A percentile compares a stretch with the other conserved stretches of the same genome.
Conservation (phyloP, 139 green algal species). For the Closterium sp. region DNA sequence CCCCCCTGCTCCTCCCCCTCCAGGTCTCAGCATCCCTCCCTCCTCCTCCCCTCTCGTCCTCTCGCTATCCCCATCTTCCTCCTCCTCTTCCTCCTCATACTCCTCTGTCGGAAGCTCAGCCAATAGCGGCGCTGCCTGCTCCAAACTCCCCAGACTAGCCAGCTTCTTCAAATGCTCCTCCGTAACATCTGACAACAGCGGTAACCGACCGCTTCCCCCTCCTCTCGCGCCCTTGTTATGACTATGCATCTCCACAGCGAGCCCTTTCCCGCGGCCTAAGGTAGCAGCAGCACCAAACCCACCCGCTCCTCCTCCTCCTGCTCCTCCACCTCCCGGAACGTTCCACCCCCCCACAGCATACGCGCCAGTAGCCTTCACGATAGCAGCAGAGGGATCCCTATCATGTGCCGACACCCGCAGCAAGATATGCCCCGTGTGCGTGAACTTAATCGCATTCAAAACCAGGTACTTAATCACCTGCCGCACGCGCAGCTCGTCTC, state of each 20-base stretch:
- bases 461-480: conserved; percentile 18
- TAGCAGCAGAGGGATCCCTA: not conserved
- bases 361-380: not conserved
- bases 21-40: conserved; percentile 5
- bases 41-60: conserved; percentile 12
- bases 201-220: not conserved
- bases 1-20: not conserved
- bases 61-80: not conserved
- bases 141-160: not conserved
- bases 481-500: conserved; percentile 1
- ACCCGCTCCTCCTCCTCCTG: not conserved
- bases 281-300: not conserved
- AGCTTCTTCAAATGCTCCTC: not conserved
- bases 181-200: not conserved
- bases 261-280: not conserved
- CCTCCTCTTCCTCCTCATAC: conserved; percentile 16
- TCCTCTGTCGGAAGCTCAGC: not conserved
- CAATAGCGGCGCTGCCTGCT: not conserved
- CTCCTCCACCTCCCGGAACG: not conserved
- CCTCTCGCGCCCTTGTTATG: not conserved
- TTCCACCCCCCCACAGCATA: not conserved
- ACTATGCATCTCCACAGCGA: not conserved
- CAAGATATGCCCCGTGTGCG: not conserved
- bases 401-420: not conserved
- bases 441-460: conserved; percentile 11